These are phyloP conservation scores for Jatropha curcas DNA, from an alignment of 345 rosid genomes.

Conservation along the genomic window DNA sequence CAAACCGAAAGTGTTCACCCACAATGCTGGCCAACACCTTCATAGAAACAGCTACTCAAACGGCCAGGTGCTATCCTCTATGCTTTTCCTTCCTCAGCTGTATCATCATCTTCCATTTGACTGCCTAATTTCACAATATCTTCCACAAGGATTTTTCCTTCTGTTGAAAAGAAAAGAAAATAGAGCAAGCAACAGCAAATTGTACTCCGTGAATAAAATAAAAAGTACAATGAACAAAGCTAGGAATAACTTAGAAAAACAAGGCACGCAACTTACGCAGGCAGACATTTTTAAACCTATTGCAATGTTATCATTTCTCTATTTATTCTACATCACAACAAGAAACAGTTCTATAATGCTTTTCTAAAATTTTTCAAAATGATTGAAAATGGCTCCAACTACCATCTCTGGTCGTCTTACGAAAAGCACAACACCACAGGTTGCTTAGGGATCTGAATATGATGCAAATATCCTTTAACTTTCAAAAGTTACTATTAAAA, in stretches of 20 bases:
- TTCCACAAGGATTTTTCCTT: slow-evolving; percentile 84
- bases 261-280: background rate
- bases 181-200: background rate
- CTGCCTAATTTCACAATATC: slow-evolving; percentile 78
- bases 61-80: slow-evolving; percentile 16
- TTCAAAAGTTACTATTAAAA: background rate
- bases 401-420: background rate
- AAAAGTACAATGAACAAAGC: background rate
- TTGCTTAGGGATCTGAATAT: background rate
- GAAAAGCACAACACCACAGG: background rate
- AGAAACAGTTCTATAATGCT: background rate
- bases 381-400: background rate
- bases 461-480: background rate
- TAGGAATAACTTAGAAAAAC: background rate
- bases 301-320: background rate
- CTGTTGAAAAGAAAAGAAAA: slow-evolving; percentile 40
- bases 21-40: background rate
- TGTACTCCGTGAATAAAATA: background rate
- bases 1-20: background rate
- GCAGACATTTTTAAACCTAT: background rate
- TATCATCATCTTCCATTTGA: slow-evolving; percentile 57
- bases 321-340: background rate
- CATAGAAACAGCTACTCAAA: background rate
- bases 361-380: background rate
- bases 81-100: slow-evolving; percentile 37